These are phyloP conservation scores for Penicillium sp. DNA, from an alignment of 2,329 filamentous ascomycete genomes.

Conservation along the genomic window DNA sequence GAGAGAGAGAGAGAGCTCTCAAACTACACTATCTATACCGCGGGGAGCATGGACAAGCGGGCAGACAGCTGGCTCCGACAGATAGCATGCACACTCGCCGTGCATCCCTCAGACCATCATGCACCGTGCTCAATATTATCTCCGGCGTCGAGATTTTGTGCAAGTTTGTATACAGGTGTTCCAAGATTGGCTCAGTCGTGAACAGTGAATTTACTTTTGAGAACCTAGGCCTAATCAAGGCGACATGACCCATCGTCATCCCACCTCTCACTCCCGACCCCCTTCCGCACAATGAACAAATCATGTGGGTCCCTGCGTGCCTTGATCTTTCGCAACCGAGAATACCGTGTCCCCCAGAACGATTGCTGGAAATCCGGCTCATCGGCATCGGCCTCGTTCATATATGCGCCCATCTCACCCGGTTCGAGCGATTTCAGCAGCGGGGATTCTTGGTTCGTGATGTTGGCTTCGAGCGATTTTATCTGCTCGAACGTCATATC, in stretches of 20 bases:
- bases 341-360: slow-evolving; percentile 32
- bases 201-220: too few species aligned
- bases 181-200: too few species aligned
- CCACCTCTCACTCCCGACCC: slow-evolving; percentile 32
- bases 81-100: too few species aligned
- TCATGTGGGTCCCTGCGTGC: slow-evolving; percentile 17
- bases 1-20: too few species aligned
- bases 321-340: slow-evolving; percentile 19
- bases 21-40: too few species aligned
- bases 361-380: slow-evolving; percentile 41
- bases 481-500: slow-evolving; percentile 10
- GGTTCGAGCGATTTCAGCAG: slow-evolving; percentile 7
- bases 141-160: too few species aligned
- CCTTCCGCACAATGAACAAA: slow-evolving; percentile 24
- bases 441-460: slow-evolving; percentile 28
- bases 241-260: slow-evolving; percentile 6
- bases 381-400: slow-evolving; percentile 40
- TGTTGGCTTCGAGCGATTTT: slow-evolving; percentile 36
- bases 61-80: too few species aligned
- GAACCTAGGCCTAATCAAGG: too few species aligned
- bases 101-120: too few species aligned
- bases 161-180: too few species aligned
- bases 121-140: too few species aligned
- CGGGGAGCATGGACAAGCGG: too few species aligned
- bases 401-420: slow-evolving; percentile 29